A percentile compares a stretch with the other conserved stretches of the same genome.
Evolutionary conservation across 108 stramenopile genomes (phyloP).

Genomic region (Skeletonema tropicum): DNA sequence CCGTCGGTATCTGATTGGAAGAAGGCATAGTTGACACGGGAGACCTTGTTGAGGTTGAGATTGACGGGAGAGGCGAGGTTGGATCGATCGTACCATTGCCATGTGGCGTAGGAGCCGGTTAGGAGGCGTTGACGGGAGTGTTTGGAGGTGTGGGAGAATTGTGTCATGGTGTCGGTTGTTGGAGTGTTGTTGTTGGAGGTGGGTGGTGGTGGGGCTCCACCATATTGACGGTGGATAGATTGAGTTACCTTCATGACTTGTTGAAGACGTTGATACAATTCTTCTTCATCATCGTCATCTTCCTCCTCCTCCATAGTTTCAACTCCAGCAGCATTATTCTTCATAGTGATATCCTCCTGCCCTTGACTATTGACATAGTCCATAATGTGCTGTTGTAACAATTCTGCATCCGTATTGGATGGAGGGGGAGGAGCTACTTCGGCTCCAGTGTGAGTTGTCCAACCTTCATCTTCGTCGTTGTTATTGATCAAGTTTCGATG

Average conservation of each 20-base stretch:
- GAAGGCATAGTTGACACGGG: constrained; percentile 43
- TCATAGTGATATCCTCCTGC: neutral
- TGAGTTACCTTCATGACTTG: constrained; percentile 9
- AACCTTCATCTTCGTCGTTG: neutral
- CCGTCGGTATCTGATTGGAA: constrained; percentile 41
- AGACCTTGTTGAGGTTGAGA: constrained; percentile 37
- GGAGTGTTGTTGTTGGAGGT: neutral
- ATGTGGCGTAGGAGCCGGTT: constrained; percentile 45
- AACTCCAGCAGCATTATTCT: neutral
- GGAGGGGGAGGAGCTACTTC: neutral
- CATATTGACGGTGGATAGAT: constrained; percentile 3
- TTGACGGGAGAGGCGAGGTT: constrained; percentile 27
- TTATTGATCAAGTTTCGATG: neutral
- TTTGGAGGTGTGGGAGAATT: neutral
- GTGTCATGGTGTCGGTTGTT: neutral
- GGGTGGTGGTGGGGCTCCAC: neutral
- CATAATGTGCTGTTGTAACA: constrained; percentile 1
- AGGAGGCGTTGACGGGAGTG: constrained; percentile 33
- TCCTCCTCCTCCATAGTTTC: neutral
- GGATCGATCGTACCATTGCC: constrained; percentile 39
- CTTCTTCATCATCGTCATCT: neutral
- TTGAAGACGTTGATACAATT: neutral
- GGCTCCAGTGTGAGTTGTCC: neutral
- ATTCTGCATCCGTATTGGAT: neutral
- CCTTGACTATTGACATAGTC: neutral